Evolutionary conservation across 2,329 filamentous ascomycete species (phyloP).

Genomic region (Penicillium sp.): DNA sequence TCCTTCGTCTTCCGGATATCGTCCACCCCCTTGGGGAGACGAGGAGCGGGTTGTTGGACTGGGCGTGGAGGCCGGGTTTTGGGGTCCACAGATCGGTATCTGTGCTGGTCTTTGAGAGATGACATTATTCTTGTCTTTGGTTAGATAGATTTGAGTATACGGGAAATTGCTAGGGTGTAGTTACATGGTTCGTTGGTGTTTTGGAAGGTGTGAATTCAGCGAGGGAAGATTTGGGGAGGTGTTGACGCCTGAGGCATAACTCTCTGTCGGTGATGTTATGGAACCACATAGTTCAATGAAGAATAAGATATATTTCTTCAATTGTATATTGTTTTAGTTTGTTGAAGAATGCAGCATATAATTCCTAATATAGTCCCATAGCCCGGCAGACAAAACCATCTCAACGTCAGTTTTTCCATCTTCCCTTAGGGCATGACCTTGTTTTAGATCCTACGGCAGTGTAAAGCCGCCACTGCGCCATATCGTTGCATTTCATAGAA

Average conservation of each 20-base stretch:
- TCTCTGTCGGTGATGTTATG: no score
- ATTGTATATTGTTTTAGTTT: no score
- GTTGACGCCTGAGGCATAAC: constrained; percentile 2
- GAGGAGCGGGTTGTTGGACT: constrained; percentile 8
- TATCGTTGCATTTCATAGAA: no score
- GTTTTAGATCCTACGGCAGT: no score
- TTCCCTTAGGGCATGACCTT: no score
- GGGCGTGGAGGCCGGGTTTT: constrained; percentile 12
- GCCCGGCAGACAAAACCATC: no score
- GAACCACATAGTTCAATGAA: no score
- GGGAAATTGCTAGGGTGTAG: not conserved
- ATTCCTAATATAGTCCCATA: no score
- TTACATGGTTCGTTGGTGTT: not conserved
- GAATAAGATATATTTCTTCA: no score
- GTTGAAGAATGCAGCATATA: no score
- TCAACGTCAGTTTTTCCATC: no score
- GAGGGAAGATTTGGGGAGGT: not conserved
- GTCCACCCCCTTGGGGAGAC: constrained; percentile 6
- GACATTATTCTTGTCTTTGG: not conserved
- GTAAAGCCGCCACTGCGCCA: no score
- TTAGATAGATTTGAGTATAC: not conserved
- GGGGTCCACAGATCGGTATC: constrained; percentile 18
- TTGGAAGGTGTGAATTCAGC: not conserved
- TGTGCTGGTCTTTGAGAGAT: constrained; percentile 2
- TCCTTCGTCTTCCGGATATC: constrained; percentile 43